Evolutionary conservation across 768 basidiomycete genomes (phyloP), one percentile per base, ranked within the genome.

Genomic region (Mycena albidolilacea): DNA sequence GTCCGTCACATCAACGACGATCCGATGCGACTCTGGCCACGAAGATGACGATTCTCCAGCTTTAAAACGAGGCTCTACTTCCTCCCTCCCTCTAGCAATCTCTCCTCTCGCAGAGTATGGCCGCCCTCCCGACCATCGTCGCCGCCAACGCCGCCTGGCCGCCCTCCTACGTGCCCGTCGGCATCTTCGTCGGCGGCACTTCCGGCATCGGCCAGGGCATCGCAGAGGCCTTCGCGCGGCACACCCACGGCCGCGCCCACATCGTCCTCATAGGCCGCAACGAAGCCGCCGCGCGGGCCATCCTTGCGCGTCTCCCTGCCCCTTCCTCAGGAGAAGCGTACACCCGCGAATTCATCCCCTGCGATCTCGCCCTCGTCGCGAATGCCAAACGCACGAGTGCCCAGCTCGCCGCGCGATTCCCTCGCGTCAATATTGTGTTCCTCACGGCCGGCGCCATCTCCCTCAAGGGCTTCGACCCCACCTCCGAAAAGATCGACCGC

Each of bases 341-440:
- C 44, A 50, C 62, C 8, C 70, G 64, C 46, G 65, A 72, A 23
- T 72, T 72, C 41, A 4, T 72, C 10, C 11, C 19, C 5, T 72
- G 71, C 44, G 65, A 72, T 19, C 65, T 72, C 46, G 35, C 60
- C 43, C 65, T 61, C 23, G 17, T 72, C 11, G 46, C 15, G 8
- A 72, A 72, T 61, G 66, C 38, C 59, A 52, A 67, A 48, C 65
- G 61, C 50, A 63, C 71, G 52, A 35, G 39, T 8, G 60, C 65
- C 3, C 43, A 14, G 35, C 77, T 85, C 23, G 67, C 58, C 17
- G 48, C 64, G 35, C 76, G 80, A 21, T 78, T 83, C n/a, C 76
- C 77, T 23, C 82, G 80, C 72, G 55, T 84, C 46, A 83, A 85
- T 77, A 82, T 79, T 70, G 75, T 85, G 59, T 79, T 84, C 21